Base-by-base conservation (phyloP, 345 rosid genomes). In the Hirschfeldia incana region DNA sequence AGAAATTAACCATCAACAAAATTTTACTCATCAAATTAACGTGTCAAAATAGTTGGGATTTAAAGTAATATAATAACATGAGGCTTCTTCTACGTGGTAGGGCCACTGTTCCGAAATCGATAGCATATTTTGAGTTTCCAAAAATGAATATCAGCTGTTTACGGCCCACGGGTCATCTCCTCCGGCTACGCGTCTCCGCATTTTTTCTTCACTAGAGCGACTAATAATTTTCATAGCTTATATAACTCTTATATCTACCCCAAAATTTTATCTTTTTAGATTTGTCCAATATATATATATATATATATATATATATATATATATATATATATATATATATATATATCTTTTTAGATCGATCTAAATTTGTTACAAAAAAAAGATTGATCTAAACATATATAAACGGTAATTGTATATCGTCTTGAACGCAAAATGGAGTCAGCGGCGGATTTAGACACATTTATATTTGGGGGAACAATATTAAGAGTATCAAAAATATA, bases 171-270 rank as follows among this genome's bases (percentile, higher is more conserved):
- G 69, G 51, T 61, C 62, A 69, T 68, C 34, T 76, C 60, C 60
- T 44, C 37, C 74, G 69, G 80, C 37, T 69, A 49, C 75, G 4
- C 63, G 61, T 76, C 69, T 33, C 69, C 75, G 69, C 80, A 69
- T 49, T 49, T 76, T 49, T 61, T 76, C 49, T 26, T 51, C 55
- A 13, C 55, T 76, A 32, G 64, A 68, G 29, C 63, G 67, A 67
- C 44, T 15, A 58, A 16, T 67, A 67, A 10, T 7, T 39, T 39
- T 39, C 67, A 26, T n/a, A 58, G 1, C 21, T 57, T 64, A 33
- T 4, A 44, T 3, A 63, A 30, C 8, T 28, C n/a, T 17, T 68
- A 69, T 34, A 46, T 60, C 34, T 30, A 11, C 3, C 28, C 59
- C 8, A 57, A 27, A 67, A 2, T 5, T 11, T 67, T 63, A 1